Evolutionary conservation across 768 basidiomycete genomes (phyloP).

Genomic region (Lenzites betulinus): DNA sequence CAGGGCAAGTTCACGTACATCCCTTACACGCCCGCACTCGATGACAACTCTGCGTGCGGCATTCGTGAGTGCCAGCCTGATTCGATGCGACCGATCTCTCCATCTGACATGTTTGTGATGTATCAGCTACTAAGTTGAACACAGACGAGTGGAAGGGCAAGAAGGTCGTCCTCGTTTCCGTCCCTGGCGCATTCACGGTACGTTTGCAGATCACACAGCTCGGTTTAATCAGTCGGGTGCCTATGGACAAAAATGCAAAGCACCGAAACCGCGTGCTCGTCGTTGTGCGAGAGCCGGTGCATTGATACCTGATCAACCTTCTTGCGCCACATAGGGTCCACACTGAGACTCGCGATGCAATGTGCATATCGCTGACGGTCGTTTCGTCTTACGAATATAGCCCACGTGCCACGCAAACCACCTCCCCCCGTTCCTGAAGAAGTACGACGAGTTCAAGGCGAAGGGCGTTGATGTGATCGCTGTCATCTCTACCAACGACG

Average conservation of each 20-base stretch:
- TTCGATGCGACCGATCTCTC: slow-evolving; percentile 2
- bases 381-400: slow-evolving; percentile 13
- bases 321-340: neutral
- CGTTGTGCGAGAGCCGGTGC: neutral
- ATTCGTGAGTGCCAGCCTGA: slow-evolving; percentile 49
- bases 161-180: slow-evolving; percentile 76
- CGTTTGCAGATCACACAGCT: slow-evolving; percentile 23
- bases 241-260: too few species aligned
- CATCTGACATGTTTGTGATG: neutral
- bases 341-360: too few species aligned
- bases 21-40: slow-evolving; percentile 63
- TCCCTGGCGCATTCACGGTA: slow-evolving; percentile 83
- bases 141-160: slow-evolving; percentile 78
- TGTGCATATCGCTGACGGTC: neutral
- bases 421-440: slow-evolving; percentile 59
- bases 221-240: neutral
- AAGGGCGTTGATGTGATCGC: slow-evolving; percentile 76
- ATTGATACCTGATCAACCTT: neutral
- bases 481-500: slow-evolving; percentile 78
- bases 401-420: slow-evolving; percentile 44
- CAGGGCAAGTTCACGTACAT: slow-evolving; percentile 50
- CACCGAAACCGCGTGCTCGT: neutral
- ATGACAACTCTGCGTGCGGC: slow-evolving; percentile 64
- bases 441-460: slow-evolving; percentile 68
- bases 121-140: slow-evolving; percentile 52